Evolutionary conservation across 495 filamentous ascomycete genomes (phyloP).

Genomic region (Pyrenula aspistea): DNA sequence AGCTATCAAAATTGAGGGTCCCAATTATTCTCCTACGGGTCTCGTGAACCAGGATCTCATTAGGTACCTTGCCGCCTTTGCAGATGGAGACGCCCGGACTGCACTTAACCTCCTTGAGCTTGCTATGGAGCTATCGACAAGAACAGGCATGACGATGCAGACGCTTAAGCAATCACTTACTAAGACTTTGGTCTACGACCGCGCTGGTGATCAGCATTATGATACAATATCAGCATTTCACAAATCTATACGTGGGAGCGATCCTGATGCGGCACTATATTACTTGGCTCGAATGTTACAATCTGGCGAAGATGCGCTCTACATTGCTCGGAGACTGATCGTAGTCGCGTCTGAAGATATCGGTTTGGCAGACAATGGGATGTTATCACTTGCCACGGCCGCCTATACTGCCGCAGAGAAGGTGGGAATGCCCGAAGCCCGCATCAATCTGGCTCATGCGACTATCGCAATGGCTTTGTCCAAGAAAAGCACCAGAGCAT

Average conservation of each 20-base stretch:
- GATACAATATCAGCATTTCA: conserved; percentile 96
- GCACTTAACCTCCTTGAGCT: conserved; percentile 88
- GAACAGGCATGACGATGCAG: conserved; percentile 41
- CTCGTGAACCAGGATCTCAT: conserved; percentile 71
- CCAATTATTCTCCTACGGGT: conserved; percentile 37
- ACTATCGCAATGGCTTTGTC: conserved; percentile 72
- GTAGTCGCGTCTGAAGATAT: conserved; percentile 89
- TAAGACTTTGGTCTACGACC: conserved; percentile 86
- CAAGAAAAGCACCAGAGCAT: conserved; percentile 76
- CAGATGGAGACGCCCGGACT: conserved; percentile 85
- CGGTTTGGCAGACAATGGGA: conserved; percentile 76
- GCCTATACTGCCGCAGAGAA: conserved; percentile 77
- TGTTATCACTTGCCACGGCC: conserved; percentile 74
- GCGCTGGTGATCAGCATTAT: conserved; percentile 87
- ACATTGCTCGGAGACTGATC: conserved; percentile 81
- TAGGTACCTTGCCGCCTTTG: conserved; percentile 67
- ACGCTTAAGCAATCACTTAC: conserved; percentile 70
- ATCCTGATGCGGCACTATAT: conserved; percentile 80
- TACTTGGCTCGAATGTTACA: conserved; percentile 95
- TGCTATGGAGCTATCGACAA: conserved; percentile 52
- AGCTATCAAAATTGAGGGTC: conserved; percentile 53
- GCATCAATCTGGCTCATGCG: conserved; percentile 83
- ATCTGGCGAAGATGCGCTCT: conserved; percentile 87
- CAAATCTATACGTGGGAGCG: conserved; percentile 81
- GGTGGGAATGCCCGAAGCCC: conserved; percentile 86